These are phyloP conservation scores for Trichoderma arundinaceum DNA, from an alignment of 2,329 filamentous ascomycete genomes.

Conservation along the genomic window DNA sequence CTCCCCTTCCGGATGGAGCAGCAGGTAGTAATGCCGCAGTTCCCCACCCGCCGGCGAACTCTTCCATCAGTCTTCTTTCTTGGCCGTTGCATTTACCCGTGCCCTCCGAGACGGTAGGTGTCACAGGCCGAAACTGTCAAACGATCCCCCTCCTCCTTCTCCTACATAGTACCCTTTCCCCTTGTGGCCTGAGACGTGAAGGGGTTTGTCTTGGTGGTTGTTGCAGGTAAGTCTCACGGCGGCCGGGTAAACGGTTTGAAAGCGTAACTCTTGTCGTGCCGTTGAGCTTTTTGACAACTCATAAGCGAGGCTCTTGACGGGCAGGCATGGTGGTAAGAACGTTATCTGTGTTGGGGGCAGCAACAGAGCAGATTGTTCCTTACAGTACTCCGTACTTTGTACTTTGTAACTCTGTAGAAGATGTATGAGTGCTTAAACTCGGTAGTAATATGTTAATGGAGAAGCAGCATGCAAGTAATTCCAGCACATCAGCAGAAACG, in stretches of 20 bases:
- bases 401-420: too few relatives aligned
- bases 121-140: slow-evolving; percentile 22
- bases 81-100: slow-evolving; percentile 13
- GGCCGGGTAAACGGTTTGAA: slow-evolving; percentile 11
- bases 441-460: too few relatives aligned
- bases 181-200: not conserved
- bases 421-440: too few relatives aligned
- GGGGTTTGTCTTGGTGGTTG: not conserved
- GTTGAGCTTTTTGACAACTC: not conserved
- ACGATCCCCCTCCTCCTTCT: not conserved
- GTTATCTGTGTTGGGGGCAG: slow-evolving; percentile 19
- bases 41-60: slow-evolving; percentile 11
- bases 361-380: too few relatives aligned
- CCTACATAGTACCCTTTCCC: not conserved
- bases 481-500: not conserved
- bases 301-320: not conserved
- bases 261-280: slow-evolving; percentile 20
- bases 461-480: not conserved
- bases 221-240: not conserved
- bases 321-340: slow-evolving; percentile 4
- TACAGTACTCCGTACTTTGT: too few relatives aligned
- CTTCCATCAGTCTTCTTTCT: slow-evolving; percentile 22
- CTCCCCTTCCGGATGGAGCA: not conserved
- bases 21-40: slow-evolving; percentile 3
- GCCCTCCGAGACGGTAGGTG: slow-evolving; percentile 3